Percentiles rank a stretch among this genome's conserved stretches.
Conservation (phyloP, 495 filamentous ascomycete genomes). For the Parachaetomium inaequale region DNA sequence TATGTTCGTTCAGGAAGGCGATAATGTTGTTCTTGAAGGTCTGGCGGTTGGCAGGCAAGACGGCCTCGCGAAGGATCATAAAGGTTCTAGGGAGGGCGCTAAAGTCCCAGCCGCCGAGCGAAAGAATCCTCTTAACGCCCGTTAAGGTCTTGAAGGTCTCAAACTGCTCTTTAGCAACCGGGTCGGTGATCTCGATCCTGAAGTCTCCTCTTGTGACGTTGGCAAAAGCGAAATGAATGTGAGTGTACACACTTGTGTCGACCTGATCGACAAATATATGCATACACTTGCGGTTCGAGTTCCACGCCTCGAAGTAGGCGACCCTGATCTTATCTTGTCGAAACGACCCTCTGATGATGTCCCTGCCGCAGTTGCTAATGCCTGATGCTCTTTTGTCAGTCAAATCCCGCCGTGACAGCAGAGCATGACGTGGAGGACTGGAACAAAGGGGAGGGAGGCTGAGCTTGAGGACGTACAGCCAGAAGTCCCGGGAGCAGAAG, state of each 20-base stretch:
- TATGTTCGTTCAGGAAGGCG: slow-evolving; percentile 26
- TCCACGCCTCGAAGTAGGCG: slow-evolving; percentile 33
- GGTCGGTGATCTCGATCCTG: slow-evolving; percentile 10
- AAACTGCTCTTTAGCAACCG: slow-evolving; percentile 12
- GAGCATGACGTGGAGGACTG: not conserved
- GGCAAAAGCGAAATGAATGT: slow-evolving; percentile 26
- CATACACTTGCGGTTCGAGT: slow-evolving; percentile 26
- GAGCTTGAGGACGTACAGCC: slow-evolving; percentile 38
- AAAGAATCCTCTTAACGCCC: slow-evolving; percentile 28
- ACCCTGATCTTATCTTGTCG: slow-evolving; percentile 6
- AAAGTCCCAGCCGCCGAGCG: slow-evolving; percentile 36
- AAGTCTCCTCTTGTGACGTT: slow-evolving; percentile 7
- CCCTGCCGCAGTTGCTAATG: slow-evolving; percentile 37
- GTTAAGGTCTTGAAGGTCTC: slow-evolving; percentile 20
- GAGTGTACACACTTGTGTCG: slow-evolving; percentile 19
- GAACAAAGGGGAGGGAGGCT: not conserved
- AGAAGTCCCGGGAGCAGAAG: slow-evolving; percentile 25
- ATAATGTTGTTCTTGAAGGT: slow-evolving; percentile 25
- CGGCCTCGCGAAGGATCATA: slow-evolving; percentile 27
- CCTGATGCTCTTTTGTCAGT: not conserved
- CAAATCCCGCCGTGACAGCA: not conserved
- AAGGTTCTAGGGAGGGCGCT: slow-evolving; percentile 24
- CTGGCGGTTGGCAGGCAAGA: slow-evolving; percentile 21
- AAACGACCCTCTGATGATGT: slow-evolving; percentile 24
- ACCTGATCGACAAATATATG: slow-evolving; percentile 19